Evolutionary conservation across 176 grass and related monocot species (phyloP).

Genomic region (Guadua angustifolia): DNA sequence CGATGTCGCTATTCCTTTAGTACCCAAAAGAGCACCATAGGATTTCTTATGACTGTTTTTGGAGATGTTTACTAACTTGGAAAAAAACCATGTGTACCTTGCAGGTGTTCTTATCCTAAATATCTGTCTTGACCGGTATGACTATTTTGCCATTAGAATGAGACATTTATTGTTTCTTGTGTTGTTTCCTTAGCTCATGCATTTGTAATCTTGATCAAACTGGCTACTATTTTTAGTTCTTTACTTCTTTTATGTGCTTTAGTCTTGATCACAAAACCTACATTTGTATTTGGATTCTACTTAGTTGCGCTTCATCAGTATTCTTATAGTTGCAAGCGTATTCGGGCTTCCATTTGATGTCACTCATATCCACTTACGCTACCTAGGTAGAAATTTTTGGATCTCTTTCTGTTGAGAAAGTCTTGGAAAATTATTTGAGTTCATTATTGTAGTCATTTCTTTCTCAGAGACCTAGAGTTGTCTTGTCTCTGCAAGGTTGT

Average conservation of each 20-base stretch:
- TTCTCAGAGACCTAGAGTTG: not conserved
- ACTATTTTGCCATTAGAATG: conserved; percentile 14
- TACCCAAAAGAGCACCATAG: too few relatives aligned
- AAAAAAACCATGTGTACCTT: conserved; percentile 39
- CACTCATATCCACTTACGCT: not conserved
- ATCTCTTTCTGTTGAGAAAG: not conserved
- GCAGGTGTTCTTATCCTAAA: conserved; percentile 96
- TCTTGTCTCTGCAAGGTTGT: not conserved
- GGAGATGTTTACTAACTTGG: conserved; percentile 38
- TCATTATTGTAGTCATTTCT: not conserved
- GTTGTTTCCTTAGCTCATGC: not conserved
- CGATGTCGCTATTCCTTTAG: not conserved
- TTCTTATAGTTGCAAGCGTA: not conserved
- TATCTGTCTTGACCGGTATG: conserved; percentile 88
- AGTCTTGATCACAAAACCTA: too few relatives aligned
- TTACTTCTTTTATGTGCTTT: too few relatives aligned
- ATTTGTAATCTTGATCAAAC: not conserved
- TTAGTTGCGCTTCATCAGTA: not conserved
- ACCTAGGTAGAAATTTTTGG: not conserved
- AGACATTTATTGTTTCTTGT: not conserved
- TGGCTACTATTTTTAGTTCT: not conserved
- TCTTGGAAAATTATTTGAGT: not conserved
- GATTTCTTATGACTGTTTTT: not conserved
- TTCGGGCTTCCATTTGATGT: not conserved
- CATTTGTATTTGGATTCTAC: not conserved